These are phyloP conservation scores for Arxiozyma bovina DNA, from an alignment of 1,139 yeast genomes.

Conservation along the genomic window DNA sequence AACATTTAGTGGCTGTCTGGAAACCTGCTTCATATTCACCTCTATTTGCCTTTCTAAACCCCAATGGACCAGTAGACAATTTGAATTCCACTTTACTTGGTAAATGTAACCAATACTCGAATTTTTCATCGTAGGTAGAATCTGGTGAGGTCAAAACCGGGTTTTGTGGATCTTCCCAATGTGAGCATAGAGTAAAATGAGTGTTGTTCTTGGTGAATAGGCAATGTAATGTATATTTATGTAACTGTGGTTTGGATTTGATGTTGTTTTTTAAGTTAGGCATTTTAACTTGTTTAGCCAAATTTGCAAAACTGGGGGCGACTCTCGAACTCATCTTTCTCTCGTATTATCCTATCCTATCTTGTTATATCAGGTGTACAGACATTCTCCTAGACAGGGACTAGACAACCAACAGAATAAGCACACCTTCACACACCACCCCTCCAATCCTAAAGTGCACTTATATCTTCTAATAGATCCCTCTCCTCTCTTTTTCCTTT, in stretches of 20 bases:
- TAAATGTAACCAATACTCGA: constrained; percentile 66
- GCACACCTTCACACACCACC: too few relatives aligned
- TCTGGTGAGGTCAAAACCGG: constrained; percentile 49
- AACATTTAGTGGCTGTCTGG: constrained; percentile 70
- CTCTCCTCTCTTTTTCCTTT: too few relatives aligned
- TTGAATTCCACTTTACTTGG: constrained; percentile 68
- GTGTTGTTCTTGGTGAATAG: constrained; percentile 77
- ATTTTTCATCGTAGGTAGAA: constrained; percentile 47
- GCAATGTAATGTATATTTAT: constrained; percentile 55
- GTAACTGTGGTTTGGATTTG: background rate
- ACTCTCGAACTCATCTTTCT: background rate
- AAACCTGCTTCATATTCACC: constrained; percentile 94
- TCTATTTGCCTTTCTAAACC: constrained; percentile 70
- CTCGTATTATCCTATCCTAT: background rate
- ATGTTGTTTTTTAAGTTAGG: background rate
- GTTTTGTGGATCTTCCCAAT: constrained; percentile 50
- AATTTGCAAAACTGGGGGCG: background rate
- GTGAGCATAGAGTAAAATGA: constrained; percentile 64
- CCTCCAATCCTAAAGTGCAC: too few relatives aligned
- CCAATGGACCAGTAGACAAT: constrained; percentile 63
- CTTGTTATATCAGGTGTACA: background rate
- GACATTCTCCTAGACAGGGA: background rate
- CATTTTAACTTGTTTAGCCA: background rate
- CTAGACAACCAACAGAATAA: background rate
- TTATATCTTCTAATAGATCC: too few relatives aligned